Evolutionary conservation across 176 grass and related monocot genomes (phyloP), one percentile per base, ranked within the genome.

Genomic region (Areca catechu): DNA sequence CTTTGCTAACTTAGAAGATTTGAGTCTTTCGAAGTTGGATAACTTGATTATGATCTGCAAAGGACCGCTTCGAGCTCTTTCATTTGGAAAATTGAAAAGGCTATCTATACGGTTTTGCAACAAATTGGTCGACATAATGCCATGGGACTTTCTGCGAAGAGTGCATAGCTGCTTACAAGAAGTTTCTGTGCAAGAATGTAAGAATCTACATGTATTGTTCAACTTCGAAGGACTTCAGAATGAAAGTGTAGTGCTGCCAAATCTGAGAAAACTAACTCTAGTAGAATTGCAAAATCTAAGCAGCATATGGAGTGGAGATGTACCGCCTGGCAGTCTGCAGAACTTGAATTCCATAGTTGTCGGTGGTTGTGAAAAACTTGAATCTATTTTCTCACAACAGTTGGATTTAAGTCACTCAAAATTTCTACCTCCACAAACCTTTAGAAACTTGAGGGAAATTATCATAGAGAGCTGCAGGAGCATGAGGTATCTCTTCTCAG

Each of bases 91-190:
- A n/a, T n/a, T n/a, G n/a, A n/a, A n/a, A n/a, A n/a, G n/a, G n/a
- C n/a, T n/a, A n/a, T n/a, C n/a, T n/a, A n/a, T n/a, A n/a, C n/a
- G n/a, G n/a, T n/a, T n/a, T n/a, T n/a, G n/a, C n/a, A n/a, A n/a
- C n/a, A n/a, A n/a, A n/a, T n/a, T n/a, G n/a, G n/a, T n/a, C n/a
- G n/a, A n/a, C n/a, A n/a, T n/a, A n/a, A 23, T 74, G 27, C 60
- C 71, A 22, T 53, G 25, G 17, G 54, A 55, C 15, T 74, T 74
- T 22, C 62, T 74, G 48, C 18, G 49, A 23, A 63, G 71, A 49
- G 53, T 74, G 49, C 49, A 65, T 65, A n/a, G 2, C n/a, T 20
- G 49, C 19, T 23, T 65, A 19, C 16, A 28, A 19, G 22, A 20
- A 2, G 49, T 65, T 23, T 3, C 20, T 14, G 1, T 65, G 14